Evolutionary conservation across 2,329 filamentous ascomycete genomes (phyloP), one percentile per base, ranked within the genome.

Genomic region (Plenodomus tracheiphilus): DNA sequence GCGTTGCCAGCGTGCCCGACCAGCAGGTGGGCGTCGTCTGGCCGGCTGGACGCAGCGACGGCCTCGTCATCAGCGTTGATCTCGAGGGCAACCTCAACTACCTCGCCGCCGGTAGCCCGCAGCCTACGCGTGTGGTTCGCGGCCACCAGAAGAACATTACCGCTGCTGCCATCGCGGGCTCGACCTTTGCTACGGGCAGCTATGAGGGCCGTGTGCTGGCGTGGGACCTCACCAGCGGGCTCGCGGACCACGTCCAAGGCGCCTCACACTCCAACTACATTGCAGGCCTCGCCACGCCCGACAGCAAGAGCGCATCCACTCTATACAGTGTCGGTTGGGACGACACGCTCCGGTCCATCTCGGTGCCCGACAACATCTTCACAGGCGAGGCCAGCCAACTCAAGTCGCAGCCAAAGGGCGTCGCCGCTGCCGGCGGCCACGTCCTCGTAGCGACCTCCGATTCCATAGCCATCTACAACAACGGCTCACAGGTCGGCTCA

Each of bases 1-100:
- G 86, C 15, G 77, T 76, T 38, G 81, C 86, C 53, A 91, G 84
- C 67, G 79, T 97, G 32, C 81, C 81, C 3, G 83, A 97, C 68
- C 94, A 99, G 73, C 94, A 99, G 70, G 90, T 97, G 25, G 94
- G 94, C 43, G 91, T 99, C 5, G 90, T 94, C 9, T 96, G 91
- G 85, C 90, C 92, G 1, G 81, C 85, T 39, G 89, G 88, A 40
- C 83, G 93, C 56, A 88, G 78, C 44, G 94, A 99, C 69, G 90
- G 88, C 22, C 78, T 97, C 51, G 85, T 99, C 56, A 92, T 99
- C 71, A 96, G 90, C 71, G 77, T 97, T 58, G 94, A 91, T 61
- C 81, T 97, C 17, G 85, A 86, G 42, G 94, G 94, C 19, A 89
- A 97, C 69, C 83, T 99, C 51, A 95, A 89, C 71, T 99, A 99